Conservation (phyloP, 139 green algal species). For the Tetradesmus lagerheimii region DNA sequence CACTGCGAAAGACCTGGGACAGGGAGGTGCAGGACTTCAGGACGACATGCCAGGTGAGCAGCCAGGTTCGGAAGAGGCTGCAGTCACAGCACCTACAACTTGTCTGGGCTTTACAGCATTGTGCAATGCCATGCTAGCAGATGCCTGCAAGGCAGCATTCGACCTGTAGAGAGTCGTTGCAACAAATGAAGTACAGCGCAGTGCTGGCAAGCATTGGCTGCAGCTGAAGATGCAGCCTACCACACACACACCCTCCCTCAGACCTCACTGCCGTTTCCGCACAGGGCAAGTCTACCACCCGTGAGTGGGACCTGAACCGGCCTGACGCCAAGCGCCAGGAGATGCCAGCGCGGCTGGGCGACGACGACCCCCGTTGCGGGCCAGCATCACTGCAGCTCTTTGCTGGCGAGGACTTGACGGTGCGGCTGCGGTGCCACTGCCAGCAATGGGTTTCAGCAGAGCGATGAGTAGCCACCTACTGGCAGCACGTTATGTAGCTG, state of each 20-base stretch:
- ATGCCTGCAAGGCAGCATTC: neutral
- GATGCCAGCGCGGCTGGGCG: slow-evolving; percentile 70
- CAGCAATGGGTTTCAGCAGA: neutral
- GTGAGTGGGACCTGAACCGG: slow-evolving; percentile 84
- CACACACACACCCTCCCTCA: neutral
- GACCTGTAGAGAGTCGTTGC: too few species aligned
- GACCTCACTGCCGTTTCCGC: neutral
- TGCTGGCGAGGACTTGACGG: slow-evolving; percentile 79
- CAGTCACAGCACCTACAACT: neutral
- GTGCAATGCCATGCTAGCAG: neutral
- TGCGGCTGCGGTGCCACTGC: slow-evolving; percentile 3
- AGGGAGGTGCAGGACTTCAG: slow-evolving; percentile 13
- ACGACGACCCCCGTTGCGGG: slow-evolving; percentile 73
- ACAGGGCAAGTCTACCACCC: slow-evolving; percentile 69
- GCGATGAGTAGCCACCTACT: too few species aligned
- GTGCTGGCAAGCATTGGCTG: too few species aligned
- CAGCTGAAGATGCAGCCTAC: neutral
- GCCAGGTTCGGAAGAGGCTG: neutral
- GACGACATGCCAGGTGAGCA: slow-evolving; percentile 6
- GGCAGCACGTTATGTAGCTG: too few species aligned
- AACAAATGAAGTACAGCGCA: too few species aligned
- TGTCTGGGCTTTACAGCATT: too few species aligned
- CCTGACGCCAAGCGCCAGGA: slow-evolving; percentile 71
- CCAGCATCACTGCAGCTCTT: slow-evolving; percentile 75
- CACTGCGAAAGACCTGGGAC: slow-evolving; percentile 8